Evolutionary conservation across 2,329 filamentous ascomycete genomes (phyloP), one percentile per base, ranked within the genome.

Genomic region (Pseudogymnoascus sp.): DNA sequence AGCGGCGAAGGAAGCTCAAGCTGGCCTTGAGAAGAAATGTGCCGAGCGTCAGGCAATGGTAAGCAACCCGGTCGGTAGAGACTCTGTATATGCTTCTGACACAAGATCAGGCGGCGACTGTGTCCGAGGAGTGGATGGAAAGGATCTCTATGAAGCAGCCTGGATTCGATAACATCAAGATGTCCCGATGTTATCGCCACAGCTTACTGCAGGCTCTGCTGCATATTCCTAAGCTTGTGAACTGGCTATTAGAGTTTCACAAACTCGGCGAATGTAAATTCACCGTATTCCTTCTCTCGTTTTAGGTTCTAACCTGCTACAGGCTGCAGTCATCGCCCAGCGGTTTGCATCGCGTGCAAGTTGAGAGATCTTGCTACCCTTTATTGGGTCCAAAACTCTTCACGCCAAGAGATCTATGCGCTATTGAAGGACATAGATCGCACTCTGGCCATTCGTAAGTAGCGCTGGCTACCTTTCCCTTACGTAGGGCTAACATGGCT

Each of bases 161-260:
- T 28, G 73, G 73, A 1, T 62, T 74, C 36, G n/a, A 42, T 3
- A 74, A 74, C 60, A 60, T 70, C 40, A 70, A 64, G 16, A 68
- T 67, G 12, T 60, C 60, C 31, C 59, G 71, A 2, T 76, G 74
- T 62, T 76, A 76, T 63, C 67, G 73, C 23, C 69, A 71, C 59
- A 69, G 69, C 40, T 63, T 74, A 1, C 44, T 75, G 6, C 74
- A 76, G 65, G 70, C 71, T 2, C 64, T 76, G 7, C 53, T 75
- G 5, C 74, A 76, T 63, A 56, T 69, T 4, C 73, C 73, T 1
- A 69, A 69, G 14, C 66, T 76, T 40, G 68, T 73, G 21, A 70
- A 71, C 28, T 76, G 70, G 66, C 62, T 75, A 2, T 59, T 66
- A n/a, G 60, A 69, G 7, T 63, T 67, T 25, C 70, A 72, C 53